phyloP scores from a whole-genome alignment of 2,329 filamentous ascomycete genomes.

The Alternaria postmessia region DNA sequence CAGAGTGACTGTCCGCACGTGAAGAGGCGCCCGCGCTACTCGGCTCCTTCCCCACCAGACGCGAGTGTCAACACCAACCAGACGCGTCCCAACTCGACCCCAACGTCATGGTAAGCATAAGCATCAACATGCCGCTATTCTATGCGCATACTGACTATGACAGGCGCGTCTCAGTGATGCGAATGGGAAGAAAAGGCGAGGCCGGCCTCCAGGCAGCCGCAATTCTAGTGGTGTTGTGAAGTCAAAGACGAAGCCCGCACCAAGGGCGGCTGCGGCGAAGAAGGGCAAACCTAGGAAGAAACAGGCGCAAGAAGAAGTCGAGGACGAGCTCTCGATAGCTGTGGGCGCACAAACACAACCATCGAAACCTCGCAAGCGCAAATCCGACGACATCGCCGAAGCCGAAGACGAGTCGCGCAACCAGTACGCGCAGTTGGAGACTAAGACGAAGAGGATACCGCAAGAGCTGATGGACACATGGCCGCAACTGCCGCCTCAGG shows the following conservation, averaged over 20 bases:
- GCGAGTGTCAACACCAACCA: slow-evolving; percentile 15
- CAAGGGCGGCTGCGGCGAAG: slow-evolving; percentile 22
- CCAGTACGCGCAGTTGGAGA: slow-evolving; percentile 46
- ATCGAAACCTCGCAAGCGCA: slow-evolving; percentile 30
- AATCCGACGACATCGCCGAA: slow-evolving; percentile 32
- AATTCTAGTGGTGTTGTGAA: slow-evolving; percentile 21
- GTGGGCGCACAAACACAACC: slow-evolving; percentile 6
- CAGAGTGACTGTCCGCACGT: slow-evolving; percentile 1
- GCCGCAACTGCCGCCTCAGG: slow-evolving; percentile 64
- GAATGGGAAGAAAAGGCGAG: slow-evolving; percentile 31
- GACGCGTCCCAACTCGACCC: slow-evolving; percentile 28
- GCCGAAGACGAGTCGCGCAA: slow-evolving; percentile 25
- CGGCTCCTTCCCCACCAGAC: slow-evolving; percentile 14
- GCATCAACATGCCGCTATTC: slow-evolving; percentile 1
- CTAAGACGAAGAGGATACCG: slow-evolving; percentile 46
- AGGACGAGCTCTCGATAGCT: slow-evolving; percentile 20
- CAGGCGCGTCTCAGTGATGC: slow-evolving; percentile 32
- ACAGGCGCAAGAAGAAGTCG: slow-evolving; percentile 16
- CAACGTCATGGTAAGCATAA: slow-evolving; percentile 45
- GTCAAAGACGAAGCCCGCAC: slow-evolving; percentile 16
- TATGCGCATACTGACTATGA: slow-evolving; percentile 18
- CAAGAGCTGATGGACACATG: slow-evolving; percentile 54
- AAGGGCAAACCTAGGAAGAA: slow-evolving; percentile 22
- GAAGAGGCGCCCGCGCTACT: slow-evolving; percentile 15
- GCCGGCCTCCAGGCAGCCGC: slow-evolving; percentile 35